Percentiles rank a stretch among this genome's conserved stretches.
These are phyloP conservation scores for Theobroma cacao DNA, from an alignment of 345 rosid genomes.

Conservation along the genomic window DNA sequence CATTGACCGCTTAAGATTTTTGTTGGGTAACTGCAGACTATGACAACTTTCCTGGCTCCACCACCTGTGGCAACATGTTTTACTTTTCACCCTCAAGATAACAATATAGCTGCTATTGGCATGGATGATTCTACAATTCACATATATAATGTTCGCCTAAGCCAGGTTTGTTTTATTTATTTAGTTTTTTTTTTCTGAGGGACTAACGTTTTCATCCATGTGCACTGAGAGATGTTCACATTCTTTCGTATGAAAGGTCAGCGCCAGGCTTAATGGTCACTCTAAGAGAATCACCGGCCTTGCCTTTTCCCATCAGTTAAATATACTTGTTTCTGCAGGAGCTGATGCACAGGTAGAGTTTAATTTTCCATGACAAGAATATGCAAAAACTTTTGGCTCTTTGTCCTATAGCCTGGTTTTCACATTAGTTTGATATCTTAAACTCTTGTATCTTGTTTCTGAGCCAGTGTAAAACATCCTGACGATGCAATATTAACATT, in stretches of 20 bases:
- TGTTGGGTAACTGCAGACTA: constrained; percentile 27
- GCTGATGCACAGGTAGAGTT: constrained; percentile 46
- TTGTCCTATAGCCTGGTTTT: neutral
- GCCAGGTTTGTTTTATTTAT: constrained; percentile 32
- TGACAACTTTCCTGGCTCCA: constrained; percentile 39
- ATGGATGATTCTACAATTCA: constrained; percentile 44
- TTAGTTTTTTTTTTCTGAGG: neutral
- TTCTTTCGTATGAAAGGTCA: constrained; percentile 27
- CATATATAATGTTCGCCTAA: constrained; percentile 35
- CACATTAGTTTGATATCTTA: neutral
- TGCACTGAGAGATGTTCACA: neutral
- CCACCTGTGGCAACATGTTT: constrained; percentile 48
- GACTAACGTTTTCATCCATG: neutral
- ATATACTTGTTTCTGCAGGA: constrained; percentile 43
- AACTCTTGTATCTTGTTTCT: neutral
- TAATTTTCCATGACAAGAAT: neutral
- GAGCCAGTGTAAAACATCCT: no score
- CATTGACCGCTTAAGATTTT: constrained; percentile 1
- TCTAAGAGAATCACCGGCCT: constrained; percentile 38
- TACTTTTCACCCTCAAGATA: constrained; percentile 53
- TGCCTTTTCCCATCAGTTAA: constrained; percentile 38
- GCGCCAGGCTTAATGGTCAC: constrained; percentile 42
- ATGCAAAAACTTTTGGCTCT: neutral
- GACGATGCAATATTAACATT: no score
- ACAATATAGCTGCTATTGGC: constrained; percentile 46